Percentiles rank a stretch among this genome's conserved stretches.
phyloP scores from a whole-genome alignment of 257 asterid species.

The Solanum corneliomulleri region DNA sequence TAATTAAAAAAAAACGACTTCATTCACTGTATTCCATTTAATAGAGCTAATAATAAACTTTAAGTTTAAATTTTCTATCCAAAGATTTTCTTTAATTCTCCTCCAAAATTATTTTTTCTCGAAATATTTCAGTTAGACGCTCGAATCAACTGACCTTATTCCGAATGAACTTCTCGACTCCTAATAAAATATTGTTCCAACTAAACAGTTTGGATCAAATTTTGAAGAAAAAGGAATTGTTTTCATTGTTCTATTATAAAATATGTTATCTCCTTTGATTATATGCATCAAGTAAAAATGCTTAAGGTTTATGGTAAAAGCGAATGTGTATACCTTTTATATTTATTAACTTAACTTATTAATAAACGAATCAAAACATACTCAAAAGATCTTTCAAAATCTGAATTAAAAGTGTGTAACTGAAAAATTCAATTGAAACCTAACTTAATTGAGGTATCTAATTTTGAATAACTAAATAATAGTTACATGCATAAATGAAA shows the following conservation, averaged over 20 bases:
- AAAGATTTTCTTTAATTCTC: not conserved
- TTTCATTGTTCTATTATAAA: too few species aligned
- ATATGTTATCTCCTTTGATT: not conserved
- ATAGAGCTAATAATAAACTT: not conserved
- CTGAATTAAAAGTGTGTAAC: not conserved
- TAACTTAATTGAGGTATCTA: too few species aligned
- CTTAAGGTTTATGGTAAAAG: not conserved
- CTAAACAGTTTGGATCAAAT: not conserved
- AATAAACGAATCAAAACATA: not conserved
- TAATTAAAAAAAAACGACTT: too few species aligned
- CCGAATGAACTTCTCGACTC: not conserved
- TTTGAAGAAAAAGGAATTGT: not conserved
- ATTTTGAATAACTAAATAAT: too few species aligned
- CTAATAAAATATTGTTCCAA: not conserved
- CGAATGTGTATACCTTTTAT: not conserved
- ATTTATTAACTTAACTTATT: too few species aligned
- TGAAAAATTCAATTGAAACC: not conserved
- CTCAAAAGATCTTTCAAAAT: not conserved
- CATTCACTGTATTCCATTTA: not conserved
- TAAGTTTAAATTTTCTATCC: not conserved
- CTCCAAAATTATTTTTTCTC: too few species aligned
- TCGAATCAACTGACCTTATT: not conserved
- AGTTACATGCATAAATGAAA: not conserved
- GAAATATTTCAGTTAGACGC: not conserved
- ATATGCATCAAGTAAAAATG: not conserved